Conservation (phyloP, 1,284 basidiomycete genomes). For the Pseudomicrostroma phylloplanum region DNA sequence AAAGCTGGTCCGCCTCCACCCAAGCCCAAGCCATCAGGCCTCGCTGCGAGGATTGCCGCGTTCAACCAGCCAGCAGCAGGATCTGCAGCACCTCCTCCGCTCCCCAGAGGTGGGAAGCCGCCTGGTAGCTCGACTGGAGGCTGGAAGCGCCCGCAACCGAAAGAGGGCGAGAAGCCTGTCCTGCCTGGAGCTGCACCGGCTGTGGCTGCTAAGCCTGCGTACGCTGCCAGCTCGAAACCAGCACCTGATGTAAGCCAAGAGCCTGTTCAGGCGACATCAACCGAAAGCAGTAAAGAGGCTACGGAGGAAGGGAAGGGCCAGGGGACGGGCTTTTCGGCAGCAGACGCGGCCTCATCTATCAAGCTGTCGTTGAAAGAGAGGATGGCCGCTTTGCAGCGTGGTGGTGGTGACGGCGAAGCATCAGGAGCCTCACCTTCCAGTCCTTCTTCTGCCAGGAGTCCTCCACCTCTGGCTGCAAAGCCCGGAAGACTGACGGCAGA, state of each 20-base stretch:
- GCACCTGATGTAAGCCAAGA: neutral
- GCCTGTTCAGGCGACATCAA: neutral
- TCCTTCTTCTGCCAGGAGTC: neutral
- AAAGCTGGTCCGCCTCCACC: slow-evolving; percentile 29
- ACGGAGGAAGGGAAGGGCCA: too few species aligned
- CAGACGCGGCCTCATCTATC: slow-evolving; percentile 46
- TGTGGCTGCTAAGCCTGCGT: slow-evolving; percentile 12
- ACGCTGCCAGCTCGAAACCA: neutral
- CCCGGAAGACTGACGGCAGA: slow-evolving; percentile 11
- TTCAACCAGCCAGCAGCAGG: slow-evolving; percentile 44
- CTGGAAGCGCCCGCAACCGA: slow-evolving; percentile 41
- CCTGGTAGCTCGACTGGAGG: slow-evolving; percentile 17
- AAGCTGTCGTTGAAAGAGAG: slow-evolving; percentile 49
- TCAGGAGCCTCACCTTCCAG: neutral
- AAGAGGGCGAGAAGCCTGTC: slow-evolving; percentile 31
- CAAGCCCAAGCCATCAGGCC: slow-evolving; percentile 24
- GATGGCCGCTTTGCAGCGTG: slow-evolving; percentile 48
- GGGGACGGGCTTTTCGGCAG: slow-evolving; percentile 29
- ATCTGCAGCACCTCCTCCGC: slow-evolving; percentile 29
- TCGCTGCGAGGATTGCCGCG: slow-evolving; percentile 47
- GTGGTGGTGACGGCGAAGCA: slow-evolving; percentile 14
- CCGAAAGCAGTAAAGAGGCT: neutral
- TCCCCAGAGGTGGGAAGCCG: slow-evolving; percentile 35
- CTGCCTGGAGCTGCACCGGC: slow-evolving; percentile 23
- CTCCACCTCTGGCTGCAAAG: slow-evolving; percentile 6